Evolutionary conservation across 1,139 yeast species (phyloP).

Genomic region (Torulaspora pretoriensis): DNA sequence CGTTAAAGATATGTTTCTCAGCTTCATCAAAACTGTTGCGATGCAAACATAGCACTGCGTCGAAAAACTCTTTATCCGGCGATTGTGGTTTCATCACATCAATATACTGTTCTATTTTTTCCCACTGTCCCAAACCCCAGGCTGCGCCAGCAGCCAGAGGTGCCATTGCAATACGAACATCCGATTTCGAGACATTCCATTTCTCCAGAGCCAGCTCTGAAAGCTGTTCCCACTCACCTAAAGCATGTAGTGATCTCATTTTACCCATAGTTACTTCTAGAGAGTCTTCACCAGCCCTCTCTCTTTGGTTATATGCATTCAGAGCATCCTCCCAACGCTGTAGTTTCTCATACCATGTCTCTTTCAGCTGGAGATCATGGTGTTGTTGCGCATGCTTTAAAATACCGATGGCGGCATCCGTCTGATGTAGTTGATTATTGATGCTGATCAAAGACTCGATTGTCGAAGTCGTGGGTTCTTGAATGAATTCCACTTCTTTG

Average conservation of each 20-base stretch:
- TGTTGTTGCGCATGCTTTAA: slow-evolving; percentile 92
- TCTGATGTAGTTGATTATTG: slow-evolving; percentile 90
- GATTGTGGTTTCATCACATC: slow-evolving; percentile 86
- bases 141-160: slow-evolving; percentile 99
- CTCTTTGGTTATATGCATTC: slow-evolving; percentile 77
- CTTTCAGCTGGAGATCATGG: slow-evolving; percentile 87
- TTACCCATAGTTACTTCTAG: slow-evolving; percentile 91
- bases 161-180: slow-evolving; percentile 79
- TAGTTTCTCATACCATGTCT: slow-evolving; percentile 94
- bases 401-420: slow-evolving; percentile 97
- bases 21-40: slow-evolving; percentile 85
- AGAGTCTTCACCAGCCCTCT: slow-evolving; percentile 45
- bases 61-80: slow-evolving; percentile 91
- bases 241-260: slow-evolving; percentile 94
- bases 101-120: slow-evolving; percentile 86
- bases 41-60: slow-evolving; percentile 82
- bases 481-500: slow-evolving; percentile 89
- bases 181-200: slow-evolving; percentile 73
- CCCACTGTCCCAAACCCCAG: slow-evolving; percentile 99
- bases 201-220: slow-evolving; percentile 81
- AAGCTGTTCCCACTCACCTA: slow-evolving; percentile 96
- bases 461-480: slow-evolving; percentile 87
- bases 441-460: slow-evolving; percentile 89
- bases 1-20: slow-evolving; percentile 67
- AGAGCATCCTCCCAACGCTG: slow-evolving; percentile 99